Conservation (phyloP, 1,139 yeast genomes). For the Sugiyamaella novakii region DNA sequence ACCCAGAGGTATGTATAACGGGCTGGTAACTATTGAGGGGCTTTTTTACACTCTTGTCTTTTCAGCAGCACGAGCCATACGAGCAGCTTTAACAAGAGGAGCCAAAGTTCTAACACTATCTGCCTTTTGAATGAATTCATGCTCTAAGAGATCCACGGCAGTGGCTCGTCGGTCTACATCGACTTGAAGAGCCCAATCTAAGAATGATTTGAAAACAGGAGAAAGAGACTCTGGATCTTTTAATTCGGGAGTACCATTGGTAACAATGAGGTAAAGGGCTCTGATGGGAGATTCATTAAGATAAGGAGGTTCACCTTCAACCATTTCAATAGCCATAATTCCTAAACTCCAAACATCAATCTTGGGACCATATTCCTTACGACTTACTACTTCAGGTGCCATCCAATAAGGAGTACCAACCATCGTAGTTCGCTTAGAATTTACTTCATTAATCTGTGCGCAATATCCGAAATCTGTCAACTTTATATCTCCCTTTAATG, state of each 20-base stretch:
- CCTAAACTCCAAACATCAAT: slow-evolving; percentile 98
- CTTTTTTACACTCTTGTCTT: slow-evolving; percentile 16
- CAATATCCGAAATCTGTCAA: slow-evolving; percentile 79
- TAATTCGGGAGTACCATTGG: slow-evolving; percentile 92
- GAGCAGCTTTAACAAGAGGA: slow-evolving; percentile 85
- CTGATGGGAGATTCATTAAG: slow-evolving; percentile 90
- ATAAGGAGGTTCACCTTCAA: slow-evolving; percentile 98
- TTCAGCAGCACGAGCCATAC: slow-evolving; percentile 62
- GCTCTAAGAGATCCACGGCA: slow-evolving; percentile 72
- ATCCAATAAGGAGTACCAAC: slow-evolving; percentile 99
- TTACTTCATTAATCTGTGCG: slow-evolving; percentile 89
- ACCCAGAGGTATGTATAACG: no score
- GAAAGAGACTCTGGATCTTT: slow-evolving; percentile 86
- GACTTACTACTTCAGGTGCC: slow-evolving; percentile 97
- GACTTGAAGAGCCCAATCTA: slow-evolving; percentile 80
- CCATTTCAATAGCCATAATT: slow-evolving; percentile 97
- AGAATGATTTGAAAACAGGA: slow-evolving; percentile 63
- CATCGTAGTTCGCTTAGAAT: slow-evolving; percentile 90
- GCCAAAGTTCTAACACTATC: slow-evolving; percentile 76
- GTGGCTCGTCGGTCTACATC: slow-evolving; percentile 82
- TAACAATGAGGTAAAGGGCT: slow-evolving; percentile 89
- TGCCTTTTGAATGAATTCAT: slow-evolving; percentile 70
- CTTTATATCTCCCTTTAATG: slow-evolving; percentile 84
- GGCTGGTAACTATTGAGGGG: not conserved
- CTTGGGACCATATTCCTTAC: slow-evolving; percentile 95